These are phyloP conservation scores for Colletotrichum orchidophilum DNA, from an alignment of 2,329 filamentous ascomycete species.

Conservation along the genomic window DNA sequence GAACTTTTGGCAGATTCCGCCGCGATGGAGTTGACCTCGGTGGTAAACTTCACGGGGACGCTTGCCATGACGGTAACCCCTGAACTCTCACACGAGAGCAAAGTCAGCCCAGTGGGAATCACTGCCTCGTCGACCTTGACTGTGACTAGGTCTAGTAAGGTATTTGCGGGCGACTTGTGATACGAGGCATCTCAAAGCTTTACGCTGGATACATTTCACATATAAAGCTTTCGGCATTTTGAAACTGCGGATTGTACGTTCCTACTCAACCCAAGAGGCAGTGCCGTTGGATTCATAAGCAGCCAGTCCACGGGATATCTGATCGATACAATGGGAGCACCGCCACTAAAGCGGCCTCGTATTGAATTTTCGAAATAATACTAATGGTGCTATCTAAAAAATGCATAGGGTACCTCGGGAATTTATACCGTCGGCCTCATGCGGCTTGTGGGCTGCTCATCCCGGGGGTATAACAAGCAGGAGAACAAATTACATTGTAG, in stretches of 20 bases:
- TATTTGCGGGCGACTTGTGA: background rate
- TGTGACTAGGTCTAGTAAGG: background rate
- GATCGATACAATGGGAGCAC: background rate
- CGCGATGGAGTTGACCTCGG: background rate
- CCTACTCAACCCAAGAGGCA: background rate
- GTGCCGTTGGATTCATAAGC: background rate
- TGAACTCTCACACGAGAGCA: background rate
- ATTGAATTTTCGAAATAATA: background rate
- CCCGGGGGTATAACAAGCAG: background rate
- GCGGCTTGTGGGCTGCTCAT: constrained; percentile 19
- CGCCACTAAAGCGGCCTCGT: background rate
- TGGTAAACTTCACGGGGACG: background rate
- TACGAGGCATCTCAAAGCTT: background rate
- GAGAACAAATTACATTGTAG: background rate
- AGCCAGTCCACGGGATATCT: background rate
- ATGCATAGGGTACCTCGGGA: constrained; percentile 1
- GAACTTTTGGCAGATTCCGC: background rate
- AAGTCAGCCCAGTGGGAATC: background rate
- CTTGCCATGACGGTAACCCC: fast-evolving
- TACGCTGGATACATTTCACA: background rate
- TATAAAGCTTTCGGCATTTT: background rate
- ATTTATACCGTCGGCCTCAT: constrained; percentile 5
- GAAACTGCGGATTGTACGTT: background rate
- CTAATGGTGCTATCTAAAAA: background rate
- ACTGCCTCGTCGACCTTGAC: background rate